Evolutionary conservation across 148 eudicot species (phyloP).

Genomic region (Chenopodium berlandieri): DNA sequence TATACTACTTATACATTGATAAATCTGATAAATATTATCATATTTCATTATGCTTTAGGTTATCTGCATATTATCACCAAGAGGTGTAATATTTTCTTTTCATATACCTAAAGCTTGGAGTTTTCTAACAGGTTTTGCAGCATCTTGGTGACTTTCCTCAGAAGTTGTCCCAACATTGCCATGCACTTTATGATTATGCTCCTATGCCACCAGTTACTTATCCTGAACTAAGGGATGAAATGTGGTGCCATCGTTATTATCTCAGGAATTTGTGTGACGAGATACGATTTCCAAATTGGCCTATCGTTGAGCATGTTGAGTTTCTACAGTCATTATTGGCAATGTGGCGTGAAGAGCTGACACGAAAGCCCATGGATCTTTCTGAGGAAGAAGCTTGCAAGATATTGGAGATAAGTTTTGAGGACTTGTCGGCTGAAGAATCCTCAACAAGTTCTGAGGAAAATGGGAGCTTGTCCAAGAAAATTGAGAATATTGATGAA

Average conservation of each 20-base stretch:
- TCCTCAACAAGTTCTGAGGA: constrained; percentile 46
- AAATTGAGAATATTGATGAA: constrained; percentile 93
- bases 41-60: neutral
- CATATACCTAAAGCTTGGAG: constrained; percentile 13
- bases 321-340: constrained; percentile 90
- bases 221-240: constrained; percentile 92
- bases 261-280: constrained; percentile 96
- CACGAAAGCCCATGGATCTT: constrained; percentile 98
- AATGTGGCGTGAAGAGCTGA: constrained; percentile 99
- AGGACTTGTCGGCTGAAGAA: constrained; percentile 77
- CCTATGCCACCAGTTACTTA: constrained; percentile 99
- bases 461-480: constrained; percentile 60
- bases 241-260: constrained; percentile 99
- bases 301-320: constrained; percentile 98
- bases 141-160: constrained; percentile 99
- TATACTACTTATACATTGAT: neutral
- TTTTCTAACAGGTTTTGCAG: constrained; percentile 73
- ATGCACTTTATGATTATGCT: constrained; percentile 93
- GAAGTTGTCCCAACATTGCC: constrained; percentile 94
- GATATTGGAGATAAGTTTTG: constrained; percentile 83
- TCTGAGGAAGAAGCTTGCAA: constrained; percentile 99
- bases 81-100: neutral
- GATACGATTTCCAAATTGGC: constrained; percentile 95
- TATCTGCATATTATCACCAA: neutral
- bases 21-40: neutral